These are phyloP conservation scores for Helminthosporium solani DNA, from an alignment of 2,329 filamentous ascomycete genomes.

Conservation along the genomic window DNA sequence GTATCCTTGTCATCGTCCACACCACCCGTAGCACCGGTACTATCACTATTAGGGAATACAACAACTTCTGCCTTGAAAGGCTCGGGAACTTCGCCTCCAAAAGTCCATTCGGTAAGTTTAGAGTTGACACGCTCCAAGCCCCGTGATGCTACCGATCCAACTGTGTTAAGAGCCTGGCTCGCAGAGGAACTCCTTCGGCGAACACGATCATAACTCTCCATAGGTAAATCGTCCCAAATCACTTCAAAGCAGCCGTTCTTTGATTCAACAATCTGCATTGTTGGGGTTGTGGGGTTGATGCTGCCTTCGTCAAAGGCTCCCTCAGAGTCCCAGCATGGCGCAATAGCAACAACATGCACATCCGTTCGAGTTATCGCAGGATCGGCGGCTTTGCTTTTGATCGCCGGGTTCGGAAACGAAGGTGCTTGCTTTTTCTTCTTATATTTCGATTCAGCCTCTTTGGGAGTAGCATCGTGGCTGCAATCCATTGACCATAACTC, in stretches of 20 bases:
- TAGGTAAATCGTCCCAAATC: constrained; percentile 32
- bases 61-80: constrained; percentile 28
- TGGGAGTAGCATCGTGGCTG: background rate
- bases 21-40: constrained; percentile 6
- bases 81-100: constrained; percentile 16
- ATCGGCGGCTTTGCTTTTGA: constrained; percentile 27
- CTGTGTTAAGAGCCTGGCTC: constrained; percentile 17
- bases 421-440: background rate
- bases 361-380: constrained; percentile 36
- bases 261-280: constrained; percentile 37
- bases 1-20: constrained; percentile 19
- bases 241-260: constrained; percentile 29
- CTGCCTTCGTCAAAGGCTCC: constrained; percentile 3
- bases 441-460: background rate
- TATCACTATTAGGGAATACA: constrained; percentile 31
- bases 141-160: constrained; percentile 12
- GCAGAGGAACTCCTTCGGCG: constrained; percentile 22
- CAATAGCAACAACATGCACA: constrained; percentile 36
- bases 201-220: constrained; percentile 8
- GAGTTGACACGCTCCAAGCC: constrained; percentile 34
- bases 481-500: constrained; percentile 3
- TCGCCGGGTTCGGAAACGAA: constrained; percentile 13
- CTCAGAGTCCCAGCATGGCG: constrained; percentile 16
- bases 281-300: constrained; percentile 29
- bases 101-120: constrained; percentile 34